phyloP scores from a whole-genome alignment of 306 rosid species.

The Argentina anserina region DNA sequence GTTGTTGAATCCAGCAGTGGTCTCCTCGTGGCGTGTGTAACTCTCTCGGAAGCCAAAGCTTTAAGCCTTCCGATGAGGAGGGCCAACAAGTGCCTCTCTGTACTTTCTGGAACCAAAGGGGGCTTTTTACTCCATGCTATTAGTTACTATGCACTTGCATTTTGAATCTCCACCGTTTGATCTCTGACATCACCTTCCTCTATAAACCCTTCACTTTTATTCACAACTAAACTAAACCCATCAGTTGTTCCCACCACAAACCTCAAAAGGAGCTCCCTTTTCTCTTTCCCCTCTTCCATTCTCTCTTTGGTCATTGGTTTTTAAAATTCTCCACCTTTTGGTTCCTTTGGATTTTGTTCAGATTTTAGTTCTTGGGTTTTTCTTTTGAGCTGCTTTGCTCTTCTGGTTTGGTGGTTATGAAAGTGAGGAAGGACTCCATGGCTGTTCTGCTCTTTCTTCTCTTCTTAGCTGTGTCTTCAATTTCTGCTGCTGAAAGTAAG shows the following conservation, averaged over 20 bases:
- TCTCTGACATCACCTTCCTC: conserved; percentile 20
- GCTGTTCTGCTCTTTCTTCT: conserved; percentile 41
- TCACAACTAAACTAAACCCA: conserved; percentile 16
- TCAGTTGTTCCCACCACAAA: conserved; percentile 7
- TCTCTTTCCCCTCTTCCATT: conserved; percentile 6
- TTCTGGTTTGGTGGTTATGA: conserved; percentile 21
- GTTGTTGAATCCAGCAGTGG: conserved; percentile 48
- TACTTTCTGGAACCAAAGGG: not conserved
- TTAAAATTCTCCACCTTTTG: conserved; percentile 14
- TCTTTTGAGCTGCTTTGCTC: conserved; percentile 15
- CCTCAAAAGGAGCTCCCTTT: conserved; percentile 46
- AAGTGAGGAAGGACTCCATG: conserved; percentile 32
- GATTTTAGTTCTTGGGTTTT: conserved; percentile 20
- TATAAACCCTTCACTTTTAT: not conserved
- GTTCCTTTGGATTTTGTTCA: not conserved
- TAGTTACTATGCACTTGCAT: conserved; percentile 19
- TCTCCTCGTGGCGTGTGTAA: conserved; percentile 20
- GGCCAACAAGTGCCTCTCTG: not conserved
- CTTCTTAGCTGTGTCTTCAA: conserved; percentile 39
- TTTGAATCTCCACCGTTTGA: conserved; percentile 29
- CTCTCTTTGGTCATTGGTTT: not conserved
- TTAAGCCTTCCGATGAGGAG: conserved; percentile 2
- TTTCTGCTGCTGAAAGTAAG: conserved; percentile 55
- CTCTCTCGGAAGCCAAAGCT: not conserved
- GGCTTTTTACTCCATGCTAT: conserved; percentile 13